These are phyloP conservation scores for Exophiala aquamarina DNA, from an alignment of 2,329 filamentous ascomycete genomes.

Conservation along the genomic window DNA sequence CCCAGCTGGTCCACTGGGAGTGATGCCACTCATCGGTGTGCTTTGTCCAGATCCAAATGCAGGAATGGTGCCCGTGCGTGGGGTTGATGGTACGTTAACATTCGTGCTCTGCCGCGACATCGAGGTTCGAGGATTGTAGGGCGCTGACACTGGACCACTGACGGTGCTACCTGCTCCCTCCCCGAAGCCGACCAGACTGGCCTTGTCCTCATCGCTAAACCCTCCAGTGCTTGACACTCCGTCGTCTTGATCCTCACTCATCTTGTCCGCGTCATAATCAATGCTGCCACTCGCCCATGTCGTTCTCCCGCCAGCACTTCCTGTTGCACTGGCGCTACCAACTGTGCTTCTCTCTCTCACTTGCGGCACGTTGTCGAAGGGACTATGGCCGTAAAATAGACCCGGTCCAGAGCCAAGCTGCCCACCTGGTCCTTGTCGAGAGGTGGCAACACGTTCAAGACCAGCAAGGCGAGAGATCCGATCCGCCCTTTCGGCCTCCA, in stretches of 20 bases:
- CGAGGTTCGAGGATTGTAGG: slow-evolving; percentile 40
- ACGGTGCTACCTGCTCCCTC: slow-evolving; percentile 86
- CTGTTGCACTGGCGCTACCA: slow-evolving; percentile 84
- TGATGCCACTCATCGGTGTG: slow-evolving; percentile 44
- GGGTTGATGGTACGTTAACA: slow-evolving; percentile 37
- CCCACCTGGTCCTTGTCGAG: slow-evolving; percentile 51
- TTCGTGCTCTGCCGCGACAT: slow-evolving; percentile 37
- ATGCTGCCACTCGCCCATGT: slow-evolving; percentile 67
- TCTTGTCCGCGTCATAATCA: slow-evolving; percentile 56
- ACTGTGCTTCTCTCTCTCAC: slow-evolving; percentile 84
- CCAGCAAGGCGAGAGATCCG: slow-evolving; percentile 92
- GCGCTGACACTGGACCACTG: slow-evolving; percentile 71
- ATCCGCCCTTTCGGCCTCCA: slow-evolving; percentile 89
- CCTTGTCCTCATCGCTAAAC: slow-evolving; percentile 81
- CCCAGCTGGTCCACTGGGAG: slow-evolving; percentile 46
- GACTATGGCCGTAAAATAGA: slow-evolving; percentile 31
- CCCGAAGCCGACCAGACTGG: slow-evolving; percentile 85
- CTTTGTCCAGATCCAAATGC: slow-evolving; percentile 30
- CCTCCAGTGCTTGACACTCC: slow-evolving; percentile 67
- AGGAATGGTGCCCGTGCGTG: slow-evolving; percentile 18
- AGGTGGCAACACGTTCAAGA: slow-evolving; percentile 82
- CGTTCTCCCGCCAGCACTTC: slow-evolving; percentile 67
- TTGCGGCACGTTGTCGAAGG: slow-evolving; percentile 73
- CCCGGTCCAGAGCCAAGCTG: slow-evolving; percentile 37
- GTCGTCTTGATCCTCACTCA: slow-evolving; percentile 63